Evolutionary conservation across 805 yeast genomes (phyloP), one percentile per base, ranked within the genome.

Genomic region (Candida ipomoeae): DNA sequence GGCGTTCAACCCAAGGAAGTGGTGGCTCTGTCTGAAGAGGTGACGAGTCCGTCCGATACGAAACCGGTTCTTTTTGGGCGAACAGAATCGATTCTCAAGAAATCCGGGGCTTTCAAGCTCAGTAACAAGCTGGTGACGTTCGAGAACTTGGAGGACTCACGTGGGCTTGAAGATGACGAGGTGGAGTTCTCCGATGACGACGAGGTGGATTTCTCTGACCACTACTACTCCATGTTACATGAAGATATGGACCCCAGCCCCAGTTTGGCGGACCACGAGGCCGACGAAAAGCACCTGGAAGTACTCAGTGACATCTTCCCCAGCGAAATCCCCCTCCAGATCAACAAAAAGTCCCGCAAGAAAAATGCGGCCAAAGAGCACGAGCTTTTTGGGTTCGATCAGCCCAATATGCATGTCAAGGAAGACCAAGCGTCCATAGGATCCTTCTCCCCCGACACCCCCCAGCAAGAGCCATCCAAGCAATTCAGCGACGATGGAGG

Each of bases 291-390:
- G 51, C 57, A 57, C 31, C 70, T 72, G 2, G 81, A 77, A 47
- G 67, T 73, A 4, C 59, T 73, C 23, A 73, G 78, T 54, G 81
- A 77, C 42, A 54, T 67, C 0, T 69, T 61, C 44, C 68, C 72
- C 3, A 59, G 58, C 29, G 72, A 69, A 41, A 54, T 65, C 2
- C 75, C 75, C 7, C 60, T 73, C 40, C 61, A 67, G 3, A 56
- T 72, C 35, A 62, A 57, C 37, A 70, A 71, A 54, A 58, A 44
- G 21, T 6, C 34, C 10, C 39, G 40, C 34, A 44, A 35, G 17
- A 38, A 45, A 31, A 33, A 13, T 6, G 26, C 18, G 2, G 17
- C 14, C 15, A 36, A 35, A 2, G 36, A 14, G 15, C n/a, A 39
- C 29, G 21, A 34, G 10, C 10, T 5, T 39, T 15, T 17, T 20